Evolutionary conservation across 192 early-diverging fungal genomes (phyloP).

Genomic region (Spizellomyces punctatus): DNA sequence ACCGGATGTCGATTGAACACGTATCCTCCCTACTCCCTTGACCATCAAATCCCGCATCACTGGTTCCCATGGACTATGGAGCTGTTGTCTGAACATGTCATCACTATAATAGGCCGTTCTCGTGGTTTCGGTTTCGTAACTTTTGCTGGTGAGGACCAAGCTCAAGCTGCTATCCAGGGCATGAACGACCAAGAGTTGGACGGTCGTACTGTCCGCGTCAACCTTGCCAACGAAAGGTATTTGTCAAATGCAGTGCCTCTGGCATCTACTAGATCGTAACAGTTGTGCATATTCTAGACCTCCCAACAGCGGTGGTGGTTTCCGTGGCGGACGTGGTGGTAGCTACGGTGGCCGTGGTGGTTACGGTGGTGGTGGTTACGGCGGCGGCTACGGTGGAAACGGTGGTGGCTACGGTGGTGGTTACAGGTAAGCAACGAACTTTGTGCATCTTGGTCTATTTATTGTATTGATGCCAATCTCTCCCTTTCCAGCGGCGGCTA

Average conservation of each 20-base stretch:
- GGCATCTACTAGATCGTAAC: too few species aligned
- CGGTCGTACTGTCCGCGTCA: constrained; percentile 83
- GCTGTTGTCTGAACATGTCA: too few species aligned
- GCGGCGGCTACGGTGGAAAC: constrained; percentile 26
- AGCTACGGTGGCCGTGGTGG: constrained; percentile 12
- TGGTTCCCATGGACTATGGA: too few species aligned
- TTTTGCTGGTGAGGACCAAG: constrained; percentile 60
- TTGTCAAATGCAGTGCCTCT: background rate
- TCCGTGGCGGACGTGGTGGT: constrained; percentile 44
- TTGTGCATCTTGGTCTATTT: background rate
- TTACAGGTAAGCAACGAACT: constrained; percentile 8
- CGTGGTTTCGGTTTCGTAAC: constrained; percentile 91
- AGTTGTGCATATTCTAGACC: background rate
- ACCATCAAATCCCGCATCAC: too few species aligned
- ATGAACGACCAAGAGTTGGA: constrained; percentile 73
- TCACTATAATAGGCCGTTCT: constrained; percentile 59
- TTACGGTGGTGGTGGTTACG: constrained; percentile 7
- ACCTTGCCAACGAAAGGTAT: constrained; percentile 63
- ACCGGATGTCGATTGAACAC: too few species aligned
- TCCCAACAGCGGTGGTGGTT: constrained; percentile 42
- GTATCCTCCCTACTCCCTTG: too few species aligned
- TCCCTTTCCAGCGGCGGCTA: constrained; percentile 12
- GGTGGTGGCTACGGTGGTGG: constrained; percentile 25
- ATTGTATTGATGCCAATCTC: background rate
- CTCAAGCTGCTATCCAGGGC: constrained; percentile 68